Evolutionary conservation across 805 yeast species (phyloP), one percentile per base, ranked within the genome.

Genomic region (Kurtzmaniella cleridarum): DNA sequence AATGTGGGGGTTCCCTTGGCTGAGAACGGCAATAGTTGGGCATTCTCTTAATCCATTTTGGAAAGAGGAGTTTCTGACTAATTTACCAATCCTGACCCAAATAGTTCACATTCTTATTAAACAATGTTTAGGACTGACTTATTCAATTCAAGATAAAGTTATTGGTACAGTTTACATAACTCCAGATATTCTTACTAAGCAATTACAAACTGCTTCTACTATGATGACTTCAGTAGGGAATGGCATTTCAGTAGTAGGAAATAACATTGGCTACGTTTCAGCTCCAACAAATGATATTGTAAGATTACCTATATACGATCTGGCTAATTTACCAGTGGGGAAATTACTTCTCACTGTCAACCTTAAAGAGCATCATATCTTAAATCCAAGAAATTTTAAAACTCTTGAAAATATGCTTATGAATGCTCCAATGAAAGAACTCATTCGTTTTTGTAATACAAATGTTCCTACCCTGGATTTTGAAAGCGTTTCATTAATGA

Each of bases 1-100:
- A 13, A 69, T 86, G 55, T 84, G 93, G 83, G 80, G 76, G 14
- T 69, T 76, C 34, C 78, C 83, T 0, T 84, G 91, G 87, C 86
- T 84, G 29, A 67, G 88, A 47, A 86, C 96, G 0, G 81, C 89
- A 2, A 66, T 76, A 5, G 81, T 81, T 0, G 62, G 67, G 28
- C 64, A 73, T 34, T 48, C 58, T 1, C 38, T 40, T 2, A 70
- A 71, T 39, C 90, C 95, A 1, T 86, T 86, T 54, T 90, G 96
- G 93, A 78, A 89, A 53, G 96, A 90, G 51, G 76, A 71, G 33
- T 84, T 85, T 52, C 62, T 72, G 2, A 62, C 84, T n/a, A 76
- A 79, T 36, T 62, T 81, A 31, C 82, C 85, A 0, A 64, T 75
- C 5, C 62, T 70, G 33, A 77, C 79, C 2, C 76, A 70, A 50